Percentiles rank a stretch among this genome's conserved stretches.
Conservation (phyloP, 306 rosid species). For the Adenanthera pavonina region DNA sequence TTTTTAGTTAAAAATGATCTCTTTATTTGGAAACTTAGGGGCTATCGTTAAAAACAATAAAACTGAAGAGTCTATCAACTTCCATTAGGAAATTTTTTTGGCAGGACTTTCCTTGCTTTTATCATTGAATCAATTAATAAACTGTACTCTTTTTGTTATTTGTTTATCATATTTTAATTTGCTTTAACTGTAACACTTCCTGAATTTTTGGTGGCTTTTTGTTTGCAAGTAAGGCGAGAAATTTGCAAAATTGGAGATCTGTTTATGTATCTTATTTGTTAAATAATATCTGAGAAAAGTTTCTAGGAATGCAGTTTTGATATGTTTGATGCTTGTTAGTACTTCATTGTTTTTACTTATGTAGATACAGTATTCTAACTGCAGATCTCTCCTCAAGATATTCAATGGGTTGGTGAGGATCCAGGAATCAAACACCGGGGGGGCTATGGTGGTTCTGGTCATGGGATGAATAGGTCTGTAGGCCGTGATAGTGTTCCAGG, state of each 20-base stretch:
- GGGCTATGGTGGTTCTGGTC: constrained; percentile 68
- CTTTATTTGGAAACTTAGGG: not conserved
- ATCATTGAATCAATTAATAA: not conserved
- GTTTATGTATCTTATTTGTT: constrained; percentile 16
- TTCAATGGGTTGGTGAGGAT: constrained; percentile 93
- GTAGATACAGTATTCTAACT: constrained; percentile 47
- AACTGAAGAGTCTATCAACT: not conserved
- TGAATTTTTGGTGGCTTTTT: constrained; percentile 19
- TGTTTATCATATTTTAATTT: constrained; percentile 15
- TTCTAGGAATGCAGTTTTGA: constrained; percentile 32
- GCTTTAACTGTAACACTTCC: constrained; percentile 14
- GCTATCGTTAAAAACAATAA: not conserved
- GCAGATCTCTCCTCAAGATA: constrained; percentile 90
- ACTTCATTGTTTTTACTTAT: constrained; percentile 44
- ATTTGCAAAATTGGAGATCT: constrained; percentile 19
- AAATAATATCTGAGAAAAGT: constrained; percentile 19
- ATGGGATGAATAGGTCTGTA: constrained; percentile 67
- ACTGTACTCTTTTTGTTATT: constrained; percentile 3
- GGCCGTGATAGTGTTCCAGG: constrained; percentile 68
- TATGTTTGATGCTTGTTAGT: constrained; percentile 29
- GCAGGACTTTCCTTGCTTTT: not conserved
- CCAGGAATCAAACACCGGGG: constrained; percentile 82
- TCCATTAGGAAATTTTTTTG: not conserved
- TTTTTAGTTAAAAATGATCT: not conserved
- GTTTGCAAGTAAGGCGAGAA: not conserved